A percentile compares a stretch with the other conserved stretches of the same genome.
Conservation (phyloP, 495 filamentous ascomycete species). For the Bathelium albidoporum region DNA sequence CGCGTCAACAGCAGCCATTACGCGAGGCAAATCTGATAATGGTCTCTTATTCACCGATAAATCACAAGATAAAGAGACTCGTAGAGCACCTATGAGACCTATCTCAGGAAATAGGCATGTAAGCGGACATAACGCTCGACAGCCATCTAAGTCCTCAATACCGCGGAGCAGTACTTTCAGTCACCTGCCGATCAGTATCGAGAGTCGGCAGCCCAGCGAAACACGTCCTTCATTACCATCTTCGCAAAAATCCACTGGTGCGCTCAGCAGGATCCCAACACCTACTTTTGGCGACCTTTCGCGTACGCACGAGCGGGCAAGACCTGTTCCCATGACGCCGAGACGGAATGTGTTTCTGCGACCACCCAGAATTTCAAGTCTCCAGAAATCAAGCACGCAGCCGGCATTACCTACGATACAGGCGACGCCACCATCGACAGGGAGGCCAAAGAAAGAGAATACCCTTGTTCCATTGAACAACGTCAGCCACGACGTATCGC, state of each 20-base stretch:
- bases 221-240: neutral
- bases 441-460: neutral
- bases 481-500: neutral
- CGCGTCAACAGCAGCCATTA: neutral
- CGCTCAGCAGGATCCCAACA: neutral
- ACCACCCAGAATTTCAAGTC: neutral
- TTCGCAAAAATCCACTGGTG: neutral
- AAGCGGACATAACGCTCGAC: neutral
- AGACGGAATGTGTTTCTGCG: neutral
- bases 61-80: neutral
- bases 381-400: neutral
- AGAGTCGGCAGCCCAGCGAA: neutral
- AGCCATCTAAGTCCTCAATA: neutral
- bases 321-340: neutral
- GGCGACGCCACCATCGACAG: neutral
- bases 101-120: conserved; percentile 1
- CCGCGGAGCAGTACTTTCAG: neutral
- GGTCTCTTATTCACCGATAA: neutral
- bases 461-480: neutral
- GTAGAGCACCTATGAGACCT: neutral
- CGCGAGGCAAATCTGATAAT: neutral
- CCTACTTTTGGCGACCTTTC: neutral
- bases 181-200: neutral
- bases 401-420: neutral
- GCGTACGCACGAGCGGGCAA: neutral